Evolutionary conservation across 805 yeast genomes (phyloP), one percentile per base, ranked within the genome.

Genomic region (Lachancea mirantina): DNA sequence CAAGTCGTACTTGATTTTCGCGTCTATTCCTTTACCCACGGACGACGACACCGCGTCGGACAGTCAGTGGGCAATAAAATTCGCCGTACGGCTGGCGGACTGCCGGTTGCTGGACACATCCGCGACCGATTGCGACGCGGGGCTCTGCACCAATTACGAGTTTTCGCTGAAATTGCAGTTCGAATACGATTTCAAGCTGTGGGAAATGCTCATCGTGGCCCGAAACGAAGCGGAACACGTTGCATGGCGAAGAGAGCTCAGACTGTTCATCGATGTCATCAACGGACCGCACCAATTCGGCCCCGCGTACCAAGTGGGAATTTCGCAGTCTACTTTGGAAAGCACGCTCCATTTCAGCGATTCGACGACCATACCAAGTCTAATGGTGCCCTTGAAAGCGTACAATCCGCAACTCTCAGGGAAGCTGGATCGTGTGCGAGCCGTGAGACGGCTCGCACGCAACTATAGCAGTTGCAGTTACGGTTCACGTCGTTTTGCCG

Each of bases 1-100:
- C 55, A 71, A 74, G 38, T 62, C 74, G 4, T 76, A 73, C 47
- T 45, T 75, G 17, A 41, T 76, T 1, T 37, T 71, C 21, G 53
- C 64, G 8, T 38, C 56, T 15, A 38, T 55, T 11, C 52, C 38
- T 31, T 34, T 9, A 35, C 27, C 31, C 6, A 27, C 22, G 9
- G 14, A 19, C n/a, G 34, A 31, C 14, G n/a, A n/a, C n/a, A n/a
- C n/a, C n/a, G n/a, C n/a, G n/a, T n/a, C n/a, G n/a, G n/a, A n/a
- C n/a, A n/a, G n/a, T n/a, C 27, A n/a, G n/a, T 39, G 42, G 42
- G 27, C 30, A 3, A 26, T 72, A 5, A 57, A 53, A 10, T 70
- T 74, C 40, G 61, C 74, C 9, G 57, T 76, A 6, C 78, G 82
- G 1, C 49, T 74, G 19, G 42, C 65, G 5, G 55, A 51, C 22